Conservation (phyloP, 257 asterid species). For the Rehmannia glutinosa region DNA sequence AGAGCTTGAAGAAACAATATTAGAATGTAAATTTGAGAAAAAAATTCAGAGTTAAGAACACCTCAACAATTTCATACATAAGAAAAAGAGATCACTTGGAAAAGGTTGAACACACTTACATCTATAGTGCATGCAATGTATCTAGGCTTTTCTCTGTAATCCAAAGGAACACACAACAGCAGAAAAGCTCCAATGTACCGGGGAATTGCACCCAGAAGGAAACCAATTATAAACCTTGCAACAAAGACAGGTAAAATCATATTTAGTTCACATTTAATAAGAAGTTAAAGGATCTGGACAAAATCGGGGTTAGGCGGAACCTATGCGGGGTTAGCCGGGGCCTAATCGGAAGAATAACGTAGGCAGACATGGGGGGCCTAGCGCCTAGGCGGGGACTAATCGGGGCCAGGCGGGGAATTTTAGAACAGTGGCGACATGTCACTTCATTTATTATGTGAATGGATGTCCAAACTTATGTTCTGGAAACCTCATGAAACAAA, state of each 20-base stretch:
- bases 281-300: too few relatives aligned
- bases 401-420: too few relatives aligned
- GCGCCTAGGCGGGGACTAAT: too few relatives aligned
- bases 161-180: slow-evolving; percentile 70
- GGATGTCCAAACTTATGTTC: too few relatives aligned
- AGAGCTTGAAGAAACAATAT: too few relatives aligned
- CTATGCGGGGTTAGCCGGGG: too few relatives aligned
- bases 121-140: slow-evolving; percentile 79
- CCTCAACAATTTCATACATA: not conserved
- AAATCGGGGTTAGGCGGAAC: too few relatives aligned
- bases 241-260: slow-evolving; percentile 9
- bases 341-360: too few relatives aligned
- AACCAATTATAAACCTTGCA: slow-evolving; percentile 76
- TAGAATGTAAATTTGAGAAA: not conserved
- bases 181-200: slow-evolving; percentile 89
- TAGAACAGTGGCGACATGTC: too few relatives aligned
- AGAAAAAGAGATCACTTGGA: not conserved
- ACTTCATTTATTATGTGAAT: too few relatives aligned
- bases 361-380: too few relatives aligned
- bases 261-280: not conserved
- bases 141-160: slow-evolving; percentile 89
- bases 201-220: slow-evolving; percentile 78
- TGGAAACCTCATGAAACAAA: too few relatives aligned
- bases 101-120: slow-evolving; percentile 50
- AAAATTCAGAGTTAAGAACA: not conserved